Evolutionary conservation across 257 asterid genomes (phyloP), one percentile per base, ranked within the genome.

Genomic region (Handroanthus guayacan): DNA sequence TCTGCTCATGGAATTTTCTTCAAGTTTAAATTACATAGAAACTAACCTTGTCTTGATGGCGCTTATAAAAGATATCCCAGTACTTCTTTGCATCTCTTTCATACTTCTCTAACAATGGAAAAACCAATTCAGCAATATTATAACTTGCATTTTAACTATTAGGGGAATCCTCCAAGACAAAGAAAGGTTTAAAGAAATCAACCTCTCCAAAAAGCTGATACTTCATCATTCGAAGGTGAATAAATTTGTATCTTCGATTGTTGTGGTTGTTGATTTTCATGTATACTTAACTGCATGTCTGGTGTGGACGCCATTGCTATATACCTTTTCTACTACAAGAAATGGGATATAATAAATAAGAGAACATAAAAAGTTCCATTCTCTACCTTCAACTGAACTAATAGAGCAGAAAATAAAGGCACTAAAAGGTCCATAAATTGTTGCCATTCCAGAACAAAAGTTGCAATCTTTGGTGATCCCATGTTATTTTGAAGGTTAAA

Each of bases 51-150:
- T 93, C 97, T 41, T 93, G 97, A 83, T 95, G 99, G 75, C 89
- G 88, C 84, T 95, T 95, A 82, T 95, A 95, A 71, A 95, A 95
- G 77, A 89, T 84, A 77, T 95, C 98, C 98, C 98, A 95, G 75
- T 95, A 87, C 79, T 95, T 95, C 85, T 86, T 92, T 64, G 99
- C 99, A 75, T 93, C 97, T 75, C 81, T 90, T 72, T 95, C 99
- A 72, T 92, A 95, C 86, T 95, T 95, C 45, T 86, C 99, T 95
- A 89, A 81, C 57, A 79, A 71, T 51, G 80, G 25, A 52, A 76
- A 47, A 10, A 56, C 62, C 16, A 48, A 68, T 66, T 60, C 8
- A 68, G 69, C 62, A 62, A 25, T n/a, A 55, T 39, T 34, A 55
- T 78, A 11, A 48, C 60, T 74, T 14, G 54, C 9, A 13, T 2